Evolutionary conservation across 1,139 yeast species (phyloP).

Genomic region (Yamadazyma oceani): DNA sequence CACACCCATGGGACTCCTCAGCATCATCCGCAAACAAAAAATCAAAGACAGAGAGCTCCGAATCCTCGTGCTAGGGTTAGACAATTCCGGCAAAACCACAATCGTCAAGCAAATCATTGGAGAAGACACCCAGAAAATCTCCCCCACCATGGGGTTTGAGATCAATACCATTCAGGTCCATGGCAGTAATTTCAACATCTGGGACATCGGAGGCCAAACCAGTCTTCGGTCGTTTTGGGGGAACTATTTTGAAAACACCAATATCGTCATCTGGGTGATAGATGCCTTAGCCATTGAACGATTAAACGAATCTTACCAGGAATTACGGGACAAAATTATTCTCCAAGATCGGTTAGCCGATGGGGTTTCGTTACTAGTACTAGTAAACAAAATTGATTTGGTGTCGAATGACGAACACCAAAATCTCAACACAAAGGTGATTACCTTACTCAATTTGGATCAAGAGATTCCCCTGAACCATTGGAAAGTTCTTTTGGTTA

Average conservation of each 20-base stretch:
- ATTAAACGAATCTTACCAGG: slow-evolving; percentile 61
- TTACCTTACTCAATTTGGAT: slow-evolving; percentile 23
- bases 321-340: slow-evolving; percentile 58
- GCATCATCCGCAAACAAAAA: slow-evolving; percentile 81
- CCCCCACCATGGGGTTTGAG: slow-evolving; percentile 58
- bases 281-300: slow-evolving; percentile 68
- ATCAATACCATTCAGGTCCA: slow-evolving; percentile 40
- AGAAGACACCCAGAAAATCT: slow-evolving; percentile 35
- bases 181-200: slow-evolving; percentile 44
- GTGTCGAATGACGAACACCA: slow-evolving; percentile 20
- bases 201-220: slow-evolving; percentile 92
- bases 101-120: slow-evolving; percentile 65
- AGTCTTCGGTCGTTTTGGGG: slow-evolving; percentile 84
- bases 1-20: slow-evolving; percentile 70
- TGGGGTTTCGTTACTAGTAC: slow-evolving; percentile 61
- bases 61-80: slow-evolving; percentile 77
- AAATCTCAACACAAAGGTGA: slow-evolving; percentile 19
- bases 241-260: slow-evolving; percentile 85
- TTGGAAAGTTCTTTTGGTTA: slow-evolving; percentile 45
- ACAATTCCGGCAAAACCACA: slow-evolving; percentile 87
- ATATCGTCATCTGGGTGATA: slow-evolving; percentile 88
- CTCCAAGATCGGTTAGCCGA: slow-evolving; percentile 60
- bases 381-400: slow-evolving; percentile 60
- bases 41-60: slow-evolving; percentile 76
- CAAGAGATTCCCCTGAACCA: slow-evolving; percentile 24